A percentile compares a stretch with the other conserved stretches of the same genome.
phyloP scores from a whole-genome alignment of 306 rosid species.

The Medicago arabica region DNA sequence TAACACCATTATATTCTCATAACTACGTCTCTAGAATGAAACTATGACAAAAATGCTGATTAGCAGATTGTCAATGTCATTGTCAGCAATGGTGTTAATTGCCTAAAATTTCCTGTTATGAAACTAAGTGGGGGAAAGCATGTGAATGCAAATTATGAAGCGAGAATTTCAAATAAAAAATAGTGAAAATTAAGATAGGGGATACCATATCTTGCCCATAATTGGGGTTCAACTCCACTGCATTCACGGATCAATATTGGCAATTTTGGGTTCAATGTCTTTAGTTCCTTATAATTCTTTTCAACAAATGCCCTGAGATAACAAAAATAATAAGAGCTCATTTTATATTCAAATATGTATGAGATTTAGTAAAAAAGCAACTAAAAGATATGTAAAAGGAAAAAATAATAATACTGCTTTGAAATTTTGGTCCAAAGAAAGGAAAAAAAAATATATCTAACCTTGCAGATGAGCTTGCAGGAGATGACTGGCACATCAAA shows the following conservation, averaged over 20 bases:
- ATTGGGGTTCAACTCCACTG: conserved; percentile 83
- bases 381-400: no score
- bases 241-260: conserved; percentile 94
- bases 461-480: conserved; percentile 90
- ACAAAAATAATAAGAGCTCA: conserved; percentile 2
- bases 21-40: background rate
- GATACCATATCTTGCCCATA: conserved; percentile 98
- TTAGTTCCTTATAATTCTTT: conserved; percentile 83
- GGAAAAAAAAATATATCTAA: conserved; percentile 40
- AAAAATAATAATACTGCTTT: no score
- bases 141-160: background rate
- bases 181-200: conserved; percentile 23
- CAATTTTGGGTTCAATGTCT: conserved; percentile 80
- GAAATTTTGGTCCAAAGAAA: background rate
- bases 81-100: background rate
- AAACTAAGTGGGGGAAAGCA: background rate
- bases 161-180: conserved; percentile 24
- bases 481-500: conserved; percentile 89
- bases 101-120: background rate
- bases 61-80: background rate
- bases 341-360: conserved; percentile 9
- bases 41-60: conserved; percentile 3
- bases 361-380: no score
- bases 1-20: background rate
- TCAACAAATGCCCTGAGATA: conserved; percentile 82